Conservation (phyloP, 305 asterid genomes). For the Solanum hybrid region DNA sequence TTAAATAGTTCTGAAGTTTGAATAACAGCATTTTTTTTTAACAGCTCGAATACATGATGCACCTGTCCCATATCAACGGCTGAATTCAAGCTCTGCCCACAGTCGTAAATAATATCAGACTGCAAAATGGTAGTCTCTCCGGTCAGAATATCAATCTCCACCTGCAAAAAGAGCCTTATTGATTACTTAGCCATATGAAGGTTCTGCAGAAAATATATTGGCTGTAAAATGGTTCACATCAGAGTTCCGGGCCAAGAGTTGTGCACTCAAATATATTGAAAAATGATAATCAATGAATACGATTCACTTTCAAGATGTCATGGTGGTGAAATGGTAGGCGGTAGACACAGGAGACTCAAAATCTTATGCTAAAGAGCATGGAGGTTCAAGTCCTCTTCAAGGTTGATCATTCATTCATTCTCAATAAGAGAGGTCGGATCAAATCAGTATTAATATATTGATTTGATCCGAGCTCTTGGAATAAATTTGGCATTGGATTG, state of each 20-base stretch:
- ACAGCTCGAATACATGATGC: neutral
- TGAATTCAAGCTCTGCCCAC: slow-evolving; percentile 73
- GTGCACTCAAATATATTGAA: neutral
- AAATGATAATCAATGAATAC: neutral
- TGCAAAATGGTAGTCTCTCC: slow-evolving; percentile 54
- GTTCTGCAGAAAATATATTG: neutral
- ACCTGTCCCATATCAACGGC: slow-evolving; percentile 75
- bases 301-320: neutral
- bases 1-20: neutral
- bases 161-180: slow-evolving; percentile 27
- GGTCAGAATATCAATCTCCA: slow-evolving; percentile 46
- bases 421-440: neutral
- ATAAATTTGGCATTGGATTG: neutral
- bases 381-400: neutral
- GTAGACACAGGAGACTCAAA: neutral
- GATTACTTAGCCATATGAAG: neutral
- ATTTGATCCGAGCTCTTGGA: neutral
- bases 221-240: slow-evolving; percentile 29
- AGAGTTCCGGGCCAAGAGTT: slow-evolving; percentile 39
- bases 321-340: neutral
- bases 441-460: neutral
- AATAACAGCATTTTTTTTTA: neutral
- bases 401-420: neutral
- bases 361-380: neutral
- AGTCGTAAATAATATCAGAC: slow-evolving; percentile 56